Percentiles rank a stretch among this genome's conserved stretches.
Evolutionary conservation across 2,329 filamentous ascomycete species (phyloP).

Genomic region (Diaporthe vaccinii): DNA sequence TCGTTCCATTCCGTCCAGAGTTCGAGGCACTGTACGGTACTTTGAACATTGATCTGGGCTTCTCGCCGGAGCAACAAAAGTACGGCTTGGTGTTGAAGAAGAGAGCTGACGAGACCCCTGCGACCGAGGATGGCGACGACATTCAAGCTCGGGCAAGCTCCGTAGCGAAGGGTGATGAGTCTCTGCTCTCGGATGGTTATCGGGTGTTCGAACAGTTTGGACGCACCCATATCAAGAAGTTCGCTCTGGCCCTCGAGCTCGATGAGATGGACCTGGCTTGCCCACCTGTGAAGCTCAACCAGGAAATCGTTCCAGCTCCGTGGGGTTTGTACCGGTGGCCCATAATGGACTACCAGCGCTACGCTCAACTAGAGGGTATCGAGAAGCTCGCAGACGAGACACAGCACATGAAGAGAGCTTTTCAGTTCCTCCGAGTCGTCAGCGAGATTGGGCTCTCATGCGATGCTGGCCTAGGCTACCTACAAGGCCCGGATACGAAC

Average conservation of each 20-base stretch:
- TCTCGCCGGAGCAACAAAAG: slow-evolving; percentile 27
- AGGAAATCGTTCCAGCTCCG: slow-evolving; percentile 68
- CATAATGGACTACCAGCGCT: slow-evolving; percentile 69
- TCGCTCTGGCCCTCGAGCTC: slow-evolving; percentile 79
- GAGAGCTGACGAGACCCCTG: slow-evolving; percentile 10
- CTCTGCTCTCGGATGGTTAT: slow-evolving; percentile 63
- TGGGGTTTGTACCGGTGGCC: slow-evolving; percentile 79
- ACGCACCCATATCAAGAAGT: slow-evolving; percentile 67
- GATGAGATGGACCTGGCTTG: slow-evolving; percentile 63
- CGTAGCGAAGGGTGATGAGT: slow-evolving; percentile 45
- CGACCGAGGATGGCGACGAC: not conserved
- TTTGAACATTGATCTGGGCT: slow-evolving; percentile 51
- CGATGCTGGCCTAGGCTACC: slow-evolving; percentile 77
- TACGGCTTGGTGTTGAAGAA: slow-evolving; percentile 47
- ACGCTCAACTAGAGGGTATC: slow-evolving; percentile 69
- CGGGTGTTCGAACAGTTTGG: slow-evolving; percentile 74
- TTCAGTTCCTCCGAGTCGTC: slow-evolving; percentile 68
- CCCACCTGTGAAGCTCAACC: slow-evolving; percentile 69
- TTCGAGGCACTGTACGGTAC: slow-evolving; percentile 56
- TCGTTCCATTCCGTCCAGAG: slow-evolving; percentile 75
- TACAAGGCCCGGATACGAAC: slow-evolving; percentile 68
- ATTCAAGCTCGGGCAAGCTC: slow-evolving; percentile 40
- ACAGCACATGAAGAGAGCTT: slow-evolving; percentile 69
- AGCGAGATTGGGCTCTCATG: slow-evolving; percentile 76
- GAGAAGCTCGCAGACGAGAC: slow-evolving; percentile 76